A percentile compares a stretch with the other conserved stretches of the same genome.
Conservation (phyloP, 2,329 filamentous ascomycete species). For the Penicillium sp. region DNA sequence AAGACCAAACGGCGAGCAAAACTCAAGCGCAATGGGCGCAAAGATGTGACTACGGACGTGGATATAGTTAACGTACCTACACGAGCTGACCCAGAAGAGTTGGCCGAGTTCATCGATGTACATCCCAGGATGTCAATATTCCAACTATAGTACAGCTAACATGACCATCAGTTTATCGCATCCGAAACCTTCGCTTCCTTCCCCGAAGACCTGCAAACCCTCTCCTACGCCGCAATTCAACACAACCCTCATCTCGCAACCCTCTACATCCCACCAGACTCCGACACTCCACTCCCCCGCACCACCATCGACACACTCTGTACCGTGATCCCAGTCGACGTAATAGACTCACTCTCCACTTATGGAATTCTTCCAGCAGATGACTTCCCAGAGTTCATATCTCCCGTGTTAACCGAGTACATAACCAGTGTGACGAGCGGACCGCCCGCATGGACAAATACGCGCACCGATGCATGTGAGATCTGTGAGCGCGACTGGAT, state of each 20-base stretch:
- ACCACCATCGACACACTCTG: constrained; percentile 50
- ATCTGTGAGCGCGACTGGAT: constrained; percentile 71
- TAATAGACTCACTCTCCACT: constrained; percentile 62
- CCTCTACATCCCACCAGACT: constrained; percentile 45
- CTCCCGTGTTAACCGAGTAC: constrained; percentile 60
- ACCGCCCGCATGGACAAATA: constrained; percentile 59
- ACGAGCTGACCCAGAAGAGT: constrained; percentile 55
- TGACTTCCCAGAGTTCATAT: constrained; percentile 53
- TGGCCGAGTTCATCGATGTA: constrained; percentile 73
- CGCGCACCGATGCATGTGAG: constrained; percentile 61
- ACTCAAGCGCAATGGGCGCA: constrained; percentile 15
- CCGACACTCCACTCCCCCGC: constrained; percentile 49
- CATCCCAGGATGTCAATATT: background rate
- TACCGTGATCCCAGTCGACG: constrained; percentile 52
- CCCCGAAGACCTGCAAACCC: constrained; percentile 54
- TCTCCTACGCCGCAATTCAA: constrained; percentile 57
- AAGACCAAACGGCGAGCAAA: constrained; percentile 26
- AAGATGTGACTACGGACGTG: constrained; percentile 6
- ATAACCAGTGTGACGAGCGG: constrained; percentile 53
- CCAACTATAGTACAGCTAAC: background rate
- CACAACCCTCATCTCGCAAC: constrained; percentile 48
- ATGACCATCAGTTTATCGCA: constrained; percentile 58
- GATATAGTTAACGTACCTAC: constrained; percentile 8
- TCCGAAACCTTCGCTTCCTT: constrained; percentile 62
- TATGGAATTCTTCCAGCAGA: constrained; percentile 57